Base-by-base conservation (phyloP, 768 basidiomycete species). In the Russula foetens region DNA sequence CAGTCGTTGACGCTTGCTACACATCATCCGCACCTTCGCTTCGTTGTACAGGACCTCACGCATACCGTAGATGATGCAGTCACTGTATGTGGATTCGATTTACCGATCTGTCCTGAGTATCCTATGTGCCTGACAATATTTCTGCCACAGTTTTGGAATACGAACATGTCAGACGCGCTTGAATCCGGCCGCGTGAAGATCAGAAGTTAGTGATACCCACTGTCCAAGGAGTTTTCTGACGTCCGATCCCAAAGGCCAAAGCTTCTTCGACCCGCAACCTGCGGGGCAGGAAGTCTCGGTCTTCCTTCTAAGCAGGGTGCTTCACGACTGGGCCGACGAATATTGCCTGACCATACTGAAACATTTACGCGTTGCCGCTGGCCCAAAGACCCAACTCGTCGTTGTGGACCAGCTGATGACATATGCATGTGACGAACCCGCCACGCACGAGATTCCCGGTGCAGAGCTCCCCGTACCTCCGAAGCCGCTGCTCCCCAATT, bases 321-420 rank as follows among this genome's bases (percentile, higher is more conserved):
- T 58, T 2, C 57, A 51, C 49, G 48, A 58, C 57, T 75, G 73
- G 74, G 60, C 74, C 1, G 74, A n/a, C n/a, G n/a, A n/a, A n/a
- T n/a, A n/a, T n/a, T n/a, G n/a, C n/a, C n/a, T n/a, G n/a, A n/a
- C n/a, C 2, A 58, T 58, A 33, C n/a, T 58, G 31, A 49, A 51
- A 28, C 33, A 58, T 44, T 41, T 58, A 11, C 57, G 57, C 11
- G 39, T 29, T 43, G 57, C 41, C 21, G 67, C 71, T 0, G 58
- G 41, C 3, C 65, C 67, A 1, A 55, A 60, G 43, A 71, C 70
- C 11, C 69, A 66, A 29, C 57, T 73, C 15, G 33, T 73, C 51
- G 45, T 72, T 28, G 58, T 71, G 28, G 71, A 71, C 41, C 62
- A 59, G 43, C 59, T 67, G 29, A 64, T 67, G 26, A 33, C 63